These are phyloP conservation scores for Osmanthus fragrans DNA, from an alignment of 257 asterid species.

Conservation along the genomic window DNA sequence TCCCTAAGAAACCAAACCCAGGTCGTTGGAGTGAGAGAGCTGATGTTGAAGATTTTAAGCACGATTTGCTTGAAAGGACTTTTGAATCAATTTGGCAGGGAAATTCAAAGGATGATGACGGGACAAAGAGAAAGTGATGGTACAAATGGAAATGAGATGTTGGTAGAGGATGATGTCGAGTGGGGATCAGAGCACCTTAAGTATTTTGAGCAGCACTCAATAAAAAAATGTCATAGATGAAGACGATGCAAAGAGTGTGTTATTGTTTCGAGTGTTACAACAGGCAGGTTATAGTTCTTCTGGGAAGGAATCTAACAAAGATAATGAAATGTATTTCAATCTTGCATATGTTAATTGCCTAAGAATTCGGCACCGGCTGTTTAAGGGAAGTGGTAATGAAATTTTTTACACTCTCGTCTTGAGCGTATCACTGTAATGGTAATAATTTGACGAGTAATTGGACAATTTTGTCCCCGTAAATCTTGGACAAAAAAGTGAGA, in stretches of 20 bases:
- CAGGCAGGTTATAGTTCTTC: conserved; percentile 40
- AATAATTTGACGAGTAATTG: too few species aligned
- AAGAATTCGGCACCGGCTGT: background rate
- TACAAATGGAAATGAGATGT: conserved; percentile 14
- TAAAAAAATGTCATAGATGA: conserved; percentile 67
- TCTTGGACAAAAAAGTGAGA: too few species aligned
- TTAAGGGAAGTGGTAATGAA: conserved; percentile 42
- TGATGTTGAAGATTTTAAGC: conserved; percentile 83
- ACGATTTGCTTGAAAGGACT: conserved; percentile 39
- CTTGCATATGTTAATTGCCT: background rate
- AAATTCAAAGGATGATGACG: too few species aligned
- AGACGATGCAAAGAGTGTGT: conserved; percentile 62
- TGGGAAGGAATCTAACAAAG: background rate
- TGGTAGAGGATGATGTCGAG: conserved; percentile 62
- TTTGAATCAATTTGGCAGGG: too few species aligned
- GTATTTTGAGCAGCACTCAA: conserved; percentile 78
- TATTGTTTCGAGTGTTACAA: conserved; percentile 80
- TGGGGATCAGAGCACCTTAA: conserved; percentile 62
- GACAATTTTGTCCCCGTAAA: too few species aligned
- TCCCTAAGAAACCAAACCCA: conserved; percentile 69
- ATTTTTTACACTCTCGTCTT: too few species aligned
- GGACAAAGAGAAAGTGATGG: too few species aligned
- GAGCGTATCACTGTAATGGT: too few species aligned
- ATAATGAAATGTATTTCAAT: too few species aligned
- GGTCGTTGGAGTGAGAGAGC: conserved; percentile 21